Evolutionary conservation across 208 protist genomes (phyloP).

Genomic region (Leishmania tarentolae): DNA sequence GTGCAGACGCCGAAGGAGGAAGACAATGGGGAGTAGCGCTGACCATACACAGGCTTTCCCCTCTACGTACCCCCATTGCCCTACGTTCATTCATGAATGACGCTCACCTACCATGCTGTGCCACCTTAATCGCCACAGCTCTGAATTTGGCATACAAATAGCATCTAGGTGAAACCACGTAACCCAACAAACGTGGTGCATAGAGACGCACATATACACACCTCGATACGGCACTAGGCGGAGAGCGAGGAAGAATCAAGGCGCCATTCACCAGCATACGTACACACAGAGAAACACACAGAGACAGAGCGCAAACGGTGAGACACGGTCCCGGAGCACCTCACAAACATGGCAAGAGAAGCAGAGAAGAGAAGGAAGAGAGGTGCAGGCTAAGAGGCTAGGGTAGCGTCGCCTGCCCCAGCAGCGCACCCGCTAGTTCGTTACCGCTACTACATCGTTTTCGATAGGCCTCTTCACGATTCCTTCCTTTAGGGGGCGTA

Average conservation of each 20-base stretch:
- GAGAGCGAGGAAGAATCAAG: neutral
- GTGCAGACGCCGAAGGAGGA: neutral
- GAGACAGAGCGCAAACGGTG: neutral
- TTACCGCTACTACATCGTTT: neutral
- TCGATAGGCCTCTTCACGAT: neutral
- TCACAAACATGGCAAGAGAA: neutral
- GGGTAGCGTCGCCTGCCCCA: neutral
- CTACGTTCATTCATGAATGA: neutral
- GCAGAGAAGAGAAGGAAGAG: constrained; percentile 5
- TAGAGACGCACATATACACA: neutral
- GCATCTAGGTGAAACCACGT: neutral
- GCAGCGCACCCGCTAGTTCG: neutral
- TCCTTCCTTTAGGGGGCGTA: constrained; percentile 33
- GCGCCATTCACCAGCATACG: neutral
- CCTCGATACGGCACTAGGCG: neutral
- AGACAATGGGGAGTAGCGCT: neutral
- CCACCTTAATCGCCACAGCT: neutral
- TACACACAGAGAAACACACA: neutral
- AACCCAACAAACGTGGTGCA: neutral
- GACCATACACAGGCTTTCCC: neutral
- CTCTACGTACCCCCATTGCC: neutral
- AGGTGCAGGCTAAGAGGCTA: neutral
- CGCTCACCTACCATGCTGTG: neutral
- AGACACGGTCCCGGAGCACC: neutral
- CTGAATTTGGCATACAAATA: neutral